These are phyloP conservation scores for Serendipita sp. DNA, from an alignment of 768 basidiomycete species.

Conservation along the genomic window DNA sequence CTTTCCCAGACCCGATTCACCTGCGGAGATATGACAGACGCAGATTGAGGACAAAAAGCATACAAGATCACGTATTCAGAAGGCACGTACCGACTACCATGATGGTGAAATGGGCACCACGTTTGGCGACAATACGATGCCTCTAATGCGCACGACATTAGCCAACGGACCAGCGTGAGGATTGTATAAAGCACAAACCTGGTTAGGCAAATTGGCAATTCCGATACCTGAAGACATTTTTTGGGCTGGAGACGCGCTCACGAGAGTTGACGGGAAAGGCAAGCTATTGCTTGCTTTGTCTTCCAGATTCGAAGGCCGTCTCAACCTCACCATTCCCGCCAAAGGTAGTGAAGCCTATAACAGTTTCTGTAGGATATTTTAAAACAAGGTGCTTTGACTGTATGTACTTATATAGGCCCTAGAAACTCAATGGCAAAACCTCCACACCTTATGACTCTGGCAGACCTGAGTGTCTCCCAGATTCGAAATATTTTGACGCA, in stretches of 20 bases:
- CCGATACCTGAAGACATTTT: constrained; percentile 43
- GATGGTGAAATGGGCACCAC: constrained; percentile 92
- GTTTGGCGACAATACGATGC: constrained; percentile 98
- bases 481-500: constrained; percentile 50
- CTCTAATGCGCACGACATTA: constrained; percentile 32
- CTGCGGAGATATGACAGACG: constrained; percentile 23
- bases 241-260: not conserved
- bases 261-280: not conserved
- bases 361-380: not conserved
- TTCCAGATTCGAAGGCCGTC: not conserved
- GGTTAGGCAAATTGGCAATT: constrained; percentile 95
- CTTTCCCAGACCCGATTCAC: constrained; percentile 95
- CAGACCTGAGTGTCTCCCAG: constrained; percentile 65
- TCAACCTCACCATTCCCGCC: not conserved
- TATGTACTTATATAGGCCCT: not conserved
- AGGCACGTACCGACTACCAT: constrained; percentile 85
- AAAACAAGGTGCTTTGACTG: not conserved
- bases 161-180: constrained; percentile 7
- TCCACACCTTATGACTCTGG: constrained; percentile 76
- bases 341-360: not conserved
- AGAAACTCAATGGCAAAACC: not conserved
- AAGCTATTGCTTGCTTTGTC: not conserved
- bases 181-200: constrained; percentile 37
- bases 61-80: not conserved
- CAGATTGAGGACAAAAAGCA: not conserved